These are phyloP conservation scores for Aspergillus sclerotialis DNA, from an alignment of 2,329 filamentous ascomycete species.

Conservation along the genomic window DNA sequence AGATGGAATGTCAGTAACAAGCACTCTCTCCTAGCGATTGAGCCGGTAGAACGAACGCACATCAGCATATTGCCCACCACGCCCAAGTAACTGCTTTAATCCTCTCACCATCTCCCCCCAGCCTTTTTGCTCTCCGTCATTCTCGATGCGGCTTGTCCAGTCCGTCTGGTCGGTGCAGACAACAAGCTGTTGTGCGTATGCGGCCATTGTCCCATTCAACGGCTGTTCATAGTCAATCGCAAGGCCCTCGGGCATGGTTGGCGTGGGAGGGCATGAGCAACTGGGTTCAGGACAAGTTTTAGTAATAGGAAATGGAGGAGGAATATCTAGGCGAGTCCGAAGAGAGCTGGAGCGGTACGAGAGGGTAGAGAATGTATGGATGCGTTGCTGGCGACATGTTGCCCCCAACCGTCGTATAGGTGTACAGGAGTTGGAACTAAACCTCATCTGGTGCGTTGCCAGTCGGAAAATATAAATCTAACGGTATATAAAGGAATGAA, in stretches of 20 bases:
- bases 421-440: constrained; percentile 4
- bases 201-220: constrained; percentile 69
- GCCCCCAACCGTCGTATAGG: constrained; percentile 9
- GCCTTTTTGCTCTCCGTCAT: constrained; percentile 54
- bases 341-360: constrained; percentile 8
- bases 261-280: constrained; percentile 67
- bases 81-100: constrained; percentile 60
- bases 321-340: constrained; percentile 27
- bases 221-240: constrained; percentile 66
- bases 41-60: constrained; percentile 25
- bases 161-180: constrained; percentile 73
- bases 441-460: neutral
- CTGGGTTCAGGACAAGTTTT: constrained; percentile 65
- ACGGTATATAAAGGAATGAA: constrained; percentile 1
- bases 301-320: constrained; percentile 41
- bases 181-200: constrained; percentile 75
- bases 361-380: constrained; percentile 18
- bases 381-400: constrained; percentile 7
- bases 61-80: constrained; percentile 60
- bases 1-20: constrained; percentile 4
- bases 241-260: constrained; percentile 61
- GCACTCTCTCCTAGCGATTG: neutral
- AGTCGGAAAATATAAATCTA: neutral
- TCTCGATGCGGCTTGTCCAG: constrained; percentile 79
- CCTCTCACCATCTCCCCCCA: constrained; percentile 52